Percentiles rank a stretch among this genome's conserved stretches.
phyloP scores from a whole-genome alignment of 352 stramenopile species.

The Pythium biforme region DNA sequence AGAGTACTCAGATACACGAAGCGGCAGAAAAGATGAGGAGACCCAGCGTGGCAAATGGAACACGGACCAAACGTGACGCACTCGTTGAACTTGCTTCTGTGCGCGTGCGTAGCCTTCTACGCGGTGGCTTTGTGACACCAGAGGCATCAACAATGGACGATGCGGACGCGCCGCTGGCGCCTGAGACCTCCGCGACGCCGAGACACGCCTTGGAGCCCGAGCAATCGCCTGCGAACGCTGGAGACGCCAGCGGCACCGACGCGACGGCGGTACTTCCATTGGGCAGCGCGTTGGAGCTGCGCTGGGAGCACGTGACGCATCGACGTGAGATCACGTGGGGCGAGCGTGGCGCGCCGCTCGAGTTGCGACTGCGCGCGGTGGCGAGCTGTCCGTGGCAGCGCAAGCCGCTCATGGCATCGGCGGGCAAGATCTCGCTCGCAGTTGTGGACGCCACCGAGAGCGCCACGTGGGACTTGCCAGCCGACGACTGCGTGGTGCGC shows the following conservation, averaged over 20 bases:
- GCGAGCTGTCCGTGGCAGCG: not conserved
- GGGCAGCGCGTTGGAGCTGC: slow-evolving; percentile 13
- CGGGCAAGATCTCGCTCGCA: not conserved
- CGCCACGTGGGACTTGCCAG: slow-evolving; percentile 6
- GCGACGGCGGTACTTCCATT: not conserved
- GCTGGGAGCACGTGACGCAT: not conserved
- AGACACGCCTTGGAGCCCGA: not conserved
- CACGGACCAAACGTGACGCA: too few species aligned
- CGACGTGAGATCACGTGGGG: not conserved
- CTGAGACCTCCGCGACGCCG: slow-evolving; percentile 12
- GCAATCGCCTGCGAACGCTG: too few species aligned
- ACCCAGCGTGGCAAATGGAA: not conserved
- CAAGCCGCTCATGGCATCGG: not conserved
- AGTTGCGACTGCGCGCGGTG: slow-evolving; percentile 4
- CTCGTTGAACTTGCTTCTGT: too few species aligned
- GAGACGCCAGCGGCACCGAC: slow-evolving; percentile 11
- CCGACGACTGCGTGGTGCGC: slow-evolving; percentile 1
- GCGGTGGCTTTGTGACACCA: too few species aligned
- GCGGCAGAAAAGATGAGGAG: not conserved
- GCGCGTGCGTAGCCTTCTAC: too few species aligned
- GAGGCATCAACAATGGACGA: slow-evolving; percentile 4
- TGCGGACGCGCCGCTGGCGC: not conserved
- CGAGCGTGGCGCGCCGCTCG: not conserved
- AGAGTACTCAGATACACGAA: slow-evolving; percentile 12
- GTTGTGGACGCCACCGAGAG: not conserved